phyloP scores from a whole-genome alignment of 306 rosid genomes.

The Inga oerstediana region DNA sequence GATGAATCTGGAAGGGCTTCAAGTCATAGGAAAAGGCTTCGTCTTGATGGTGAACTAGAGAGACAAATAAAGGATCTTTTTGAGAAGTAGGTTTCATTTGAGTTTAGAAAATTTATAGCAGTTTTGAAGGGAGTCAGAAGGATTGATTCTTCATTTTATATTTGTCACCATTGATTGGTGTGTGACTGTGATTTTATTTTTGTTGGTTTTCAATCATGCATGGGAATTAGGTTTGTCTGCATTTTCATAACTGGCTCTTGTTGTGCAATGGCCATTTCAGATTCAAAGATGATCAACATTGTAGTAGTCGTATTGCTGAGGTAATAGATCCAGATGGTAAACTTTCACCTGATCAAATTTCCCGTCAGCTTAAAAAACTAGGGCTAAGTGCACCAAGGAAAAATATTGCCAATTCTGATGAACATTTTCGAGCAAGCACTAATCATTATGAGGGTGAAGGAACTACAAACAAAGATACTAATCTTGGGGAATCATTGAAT shows the following conservation, averaged over 20 bases:
- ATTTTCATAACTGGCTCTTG: constrained; percentile 22
- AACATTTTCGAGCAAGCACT: constrained; percentile 37
- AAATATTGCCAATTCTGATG: constrained; percentile 39
- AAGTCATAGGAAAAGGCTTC: constrained; percentile 61
- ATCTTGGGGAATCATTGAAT: constrained; percentile 37
- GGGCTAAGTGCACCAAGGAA: constrained; percentile 62
- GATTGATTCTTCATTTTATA: constrained; percentile 18
- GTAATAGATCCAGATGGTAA: constrained; percentile 68
- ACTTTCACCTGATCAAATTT: constrained; percentile 70
- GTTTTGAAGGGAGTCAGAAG: constrained; percentile 19
- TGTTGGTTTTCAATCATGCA: not conserved
- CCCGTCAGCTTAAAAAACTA: constrained; percentile 68
- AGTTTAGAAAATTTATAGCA: constrained; percentile 8
- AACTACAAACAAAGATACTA: constrained; percentile 25
- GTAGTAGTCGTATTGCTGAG: constrained; percentile 70
- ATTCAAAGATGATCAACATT: constrained; percentile 68
- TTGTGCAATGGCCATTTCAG: constrained; percentile 44
- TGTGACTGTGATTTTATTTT: not conserved
- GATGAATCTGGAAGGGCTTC: constrained; percentile 48
- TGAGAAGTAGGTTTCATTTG: constrained; percentile 64
- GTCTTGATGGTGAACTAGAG: constrained; percentile 69
- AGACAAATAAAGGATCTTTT: constrained; percentile 68
- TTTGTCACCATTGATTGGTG: not conserved
- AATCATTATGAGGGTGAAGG: constrained; percentile 48
- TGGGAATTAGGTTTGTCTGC: constrained; percentile 11